phyloP scores from a whole-genome alignment of 257 asterid genomes.

The Ophiorrhiza pumila region DNA sequence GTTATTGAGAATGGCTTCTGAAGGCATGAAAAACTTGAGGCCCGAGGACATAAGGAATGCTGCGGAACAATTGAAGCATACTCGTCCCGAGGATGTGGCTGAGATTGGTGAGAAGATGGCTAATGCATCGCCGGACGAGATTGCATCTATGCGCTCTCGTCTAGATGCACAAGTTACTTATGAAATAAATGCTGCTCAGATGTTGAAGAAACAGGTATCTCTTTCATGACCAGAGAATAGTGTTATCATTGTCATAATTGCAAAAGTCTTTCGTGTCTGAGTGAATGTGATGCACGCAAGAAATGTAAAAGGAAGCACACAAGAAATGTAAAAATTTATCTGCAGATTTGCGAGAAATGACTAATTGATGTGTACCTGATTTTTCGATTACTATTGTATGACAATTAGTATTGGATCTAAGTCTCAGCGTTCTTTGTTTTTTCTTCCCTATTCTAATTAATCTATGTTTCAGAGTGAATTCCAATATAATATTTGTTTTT shows the following conservation, averaged over 20 bases:
- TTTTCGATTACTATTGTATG: background rate
- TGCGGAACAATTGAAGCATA: constrained; percentile 89
- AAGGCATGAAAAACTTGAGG: constrained; percentile 85
- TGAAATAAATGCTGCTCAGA: constrained; percentile 73
- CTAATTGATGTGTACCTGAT: background rate
- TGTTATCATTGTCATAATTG: background rate
- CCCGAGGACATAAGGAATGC: constrained; percentile 85
- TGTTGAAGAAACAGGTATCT: constrained; percentile 88
- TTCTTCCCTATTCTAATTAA: background rate
- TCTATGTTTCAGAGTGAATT: background rate
- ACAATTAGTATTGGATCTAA: background rate
- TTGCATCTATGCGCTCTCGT: constrained; percentile 73
- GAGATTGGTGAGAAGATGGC: constrained; percentile 89
- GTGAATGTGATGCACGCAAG: background rate
- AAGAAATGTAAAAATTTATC: background rate
- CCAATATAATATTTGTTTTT: background rate
- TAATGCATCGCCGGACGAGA: constrained; percentile 85
- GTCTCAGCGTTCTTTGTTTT: background rate
- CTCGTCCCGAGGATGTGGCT: constrained; percentile 90
- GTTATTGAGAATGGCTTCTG: constrained; percentile 85
- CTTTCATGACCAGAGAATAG: background rate
- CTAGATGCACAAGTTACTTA: constrained; percentile 81
- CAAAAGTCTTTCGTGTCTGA: too few relatives aligned
- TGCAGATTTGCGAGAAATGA: background rate
- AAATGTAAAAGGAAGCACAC: background rate